A percentile compares a stretch with the other conserved stretches of the same genome.
phyloP scores from a whole-genome alignment of 768 basidiomycete genomes.

The Saitozyma sp. region DNA sequence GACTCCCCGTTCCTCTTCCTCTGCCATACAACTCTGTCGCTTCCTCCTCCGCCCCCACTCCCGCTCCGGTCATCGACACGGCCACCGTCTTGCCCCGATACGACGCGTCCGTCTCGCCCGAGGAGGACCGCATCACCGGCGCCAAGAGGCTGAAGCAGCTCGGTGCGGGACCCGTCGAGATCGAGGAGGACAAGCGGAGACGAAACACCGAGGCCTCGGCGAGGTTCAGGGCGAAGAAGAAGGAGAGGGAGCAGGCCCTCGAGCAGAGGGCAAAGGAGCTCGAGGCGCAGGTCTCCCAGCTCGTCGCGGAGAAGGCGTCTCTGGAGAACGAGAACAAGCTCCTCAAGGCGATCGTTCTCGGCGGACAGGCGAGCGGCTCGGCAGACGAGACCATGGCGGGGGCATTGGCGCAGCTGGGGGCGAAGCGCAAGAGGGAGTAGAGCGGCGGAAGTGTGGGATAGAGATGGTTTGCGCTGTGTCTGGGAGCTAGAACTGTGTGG shows the following conservation, averaged over 20 bases:
- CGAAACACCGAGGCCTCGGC: slow-evolving; percentile 52
- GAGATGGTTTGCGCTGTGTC: too few species aligned
- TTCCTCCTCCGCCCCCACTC: slow-evolving; percentile 7
- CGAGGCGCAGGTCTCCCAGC: slow-evolving; percentile 37
- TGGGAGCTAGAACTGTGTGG: too few species aligned
- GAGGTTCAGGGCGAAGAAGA: slow-evolving; percentile 52
- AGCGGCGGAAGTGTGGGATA: too few species aligned
- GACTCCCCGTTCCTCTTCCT: slow-evolving; percentile 17
- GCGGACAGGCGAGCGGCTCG: neutral
- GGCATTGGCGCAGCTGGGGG: neutral
- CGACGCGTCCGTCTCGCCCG: slow-evolving; percentile 18
- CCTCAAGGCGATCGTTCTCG: slow-evolving; percentile 40
- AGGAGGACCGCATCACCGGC: slow-evolving; percentile 26
- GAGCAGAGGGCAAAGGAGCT: slow-evolving; percentile 44
- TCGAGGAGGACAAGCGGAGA: slow-evolving; percentile 50
- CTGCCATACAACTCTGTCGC: slow-evolving; percentile 15
- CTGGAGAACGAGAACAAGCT: slow-evolving; percentile 45
- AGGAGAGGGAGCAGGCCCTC: slow-evolving; percentile 50
- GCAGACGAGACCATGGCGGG: neutral
- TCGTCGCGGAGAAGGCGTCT: slow-evolving; percentile 35
- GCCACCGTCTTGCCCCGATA: slow-evolving; percentile 13
- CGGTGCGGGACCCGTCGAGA: slow-evolving; percentile 35
- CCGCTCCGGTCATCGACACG: slow-evolving; percentile 13
- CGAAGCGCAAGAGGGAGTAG: neutral
- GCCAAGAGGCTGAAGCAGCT: slow-evolving; percentile 43